Percentiles rank a stretch among this genome's conserved stretches.
phyloP scores from a whole-genome alignment of 495 filamentous ascomycete genomes.

The Rusavskia elegans region DNA sequence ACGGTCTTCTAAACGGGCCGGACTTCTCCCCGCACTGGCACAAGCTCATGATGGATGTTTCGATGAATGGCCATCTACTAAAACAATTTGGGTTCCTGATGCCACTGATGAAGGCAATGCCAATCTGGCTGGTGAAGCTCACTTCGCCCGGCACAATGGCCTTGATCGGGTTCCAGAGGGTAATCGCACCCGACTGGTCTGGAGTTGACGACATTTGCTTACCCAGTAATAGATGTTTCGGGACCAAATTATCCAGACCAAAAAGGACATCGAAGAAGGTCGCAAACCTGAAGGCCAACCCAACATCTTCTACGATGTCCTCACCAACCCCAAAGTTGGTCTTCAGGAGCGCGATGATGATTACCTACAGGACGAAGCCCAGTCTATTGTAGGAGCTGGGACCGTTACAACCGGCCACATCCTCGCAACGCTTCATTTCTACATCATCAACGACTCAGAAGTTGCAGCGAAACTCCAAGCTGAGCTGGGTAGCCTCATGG shows the following conservation, averaged over 20 bases:
- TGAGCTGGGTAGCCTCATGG: slow-evolving; percentile 15
- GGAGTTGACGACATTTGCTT: no score
- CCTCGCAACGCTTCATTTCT: slow-evolving; percentile 9
- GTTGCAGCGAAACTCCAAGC: slow-evolving; percentile 16
- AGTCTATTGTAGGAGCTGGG: slow-evolving; percentile 22
- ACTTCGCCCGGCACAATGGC: neutral
- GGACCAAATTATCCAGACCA: neutral
- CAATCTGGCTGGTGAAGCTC: slow-evolving; percentile 2
- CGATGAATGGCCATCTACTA: slow-evolving; percentile 1
- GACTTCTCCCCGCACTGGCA: slow-evolving; percentile 8
- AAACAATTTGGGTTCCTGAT: slow-evolving; percentile 8
- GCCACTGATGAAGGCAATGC: slow-evolving; percentile 7
- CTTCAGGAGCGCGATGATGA: slow-evolving; percentile 1
- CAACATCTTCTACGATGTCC: slow-evolving; percentile 4
- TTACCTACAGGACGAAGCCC: slow-evolving; percentile 3
- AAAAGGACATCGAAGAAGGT: neutral
- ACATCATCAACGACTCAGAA: slow-evolving; percentile 20
- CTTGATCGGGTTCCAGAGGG: slow-evolving; percentile 1
- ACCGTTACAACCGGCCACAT: slow-evolving; percentile 11
- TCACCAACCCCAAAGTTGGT: slow-evolving; percentile 13
- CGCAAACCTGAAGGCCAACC: slow-evolving; percentile 8
- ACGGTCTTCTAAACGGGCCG: slow-evolving; percentile 14
- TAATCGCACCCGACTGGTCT: neutral
- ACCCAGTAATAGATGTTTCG: neutral
- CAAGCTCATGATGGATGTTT: slow-evolving; percentile 12